Evolutionary conservation across 208 protist species (phyloP).

Genomic region (Trypanosoma lewisi): DNA sequence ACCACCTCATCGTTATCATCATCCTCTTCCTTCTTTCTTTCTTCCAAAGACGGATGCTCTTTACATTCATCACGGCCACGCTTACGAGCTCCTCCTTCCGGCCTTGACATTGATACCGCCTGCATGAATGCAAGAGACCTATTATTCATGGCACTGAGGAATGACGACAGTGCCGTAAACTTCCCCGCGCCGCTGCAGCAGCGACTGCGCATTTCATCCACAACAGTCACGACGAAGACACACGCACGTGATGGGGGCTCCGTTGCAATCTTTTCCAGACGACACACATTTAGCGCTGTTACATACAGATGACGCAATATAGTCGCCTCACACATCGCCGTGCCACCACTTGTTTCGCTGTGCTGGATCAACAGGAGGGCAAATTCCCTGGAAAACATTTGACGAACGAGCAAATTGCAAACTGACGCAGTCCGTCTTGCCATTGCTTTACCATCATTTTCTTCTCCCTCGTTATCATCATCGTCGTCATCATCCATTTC

Average conservation of each 20-base stretch:
- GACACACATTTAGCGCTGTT: conserved; percentile 10
- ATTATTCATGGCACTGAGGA: conserved; percentile 16
- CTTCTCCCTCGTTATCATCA: background rate
- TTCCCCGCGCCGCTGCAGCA: background rate
- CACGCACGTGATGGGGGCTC: background rate
- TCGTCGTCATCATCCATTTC: conserved; percentile 8
- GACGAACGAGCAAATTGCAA: conserved; percentile 9
- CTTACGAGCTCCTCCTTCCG: background rate
- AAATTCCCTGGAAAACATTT: conserved; percentile 26
- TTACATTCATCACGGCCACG: conserved; percentile 1
- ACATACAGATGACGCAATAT: conserved; percentile 21
- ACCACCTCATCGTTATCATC: background rate
- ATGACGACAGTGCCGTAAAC: conserved; percentile 15
- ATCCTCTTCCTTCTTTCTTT: background rate
- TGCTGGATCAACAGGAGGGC: conserved; percentile 11
- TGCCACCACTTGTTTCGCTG: background rate
- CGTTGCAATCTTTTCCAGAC: background rate
- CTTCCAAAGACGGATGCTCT: background rate
- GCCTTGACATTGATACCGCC: background rate
- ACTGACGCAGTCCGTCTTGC: conserved; percentile 1
- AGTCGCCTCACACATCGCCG: background rate
- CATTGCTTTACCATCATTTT: background rate
- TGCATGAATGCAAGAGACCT: background rate
- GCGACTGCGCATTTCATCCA: conserved; percentile 2
- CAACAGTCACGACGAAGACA: conserved; percentile 14